Evolutionary conservation across 1,139 yeast genomes (phyloP).

Genomic region (Candida labiduridarum): DNA sequence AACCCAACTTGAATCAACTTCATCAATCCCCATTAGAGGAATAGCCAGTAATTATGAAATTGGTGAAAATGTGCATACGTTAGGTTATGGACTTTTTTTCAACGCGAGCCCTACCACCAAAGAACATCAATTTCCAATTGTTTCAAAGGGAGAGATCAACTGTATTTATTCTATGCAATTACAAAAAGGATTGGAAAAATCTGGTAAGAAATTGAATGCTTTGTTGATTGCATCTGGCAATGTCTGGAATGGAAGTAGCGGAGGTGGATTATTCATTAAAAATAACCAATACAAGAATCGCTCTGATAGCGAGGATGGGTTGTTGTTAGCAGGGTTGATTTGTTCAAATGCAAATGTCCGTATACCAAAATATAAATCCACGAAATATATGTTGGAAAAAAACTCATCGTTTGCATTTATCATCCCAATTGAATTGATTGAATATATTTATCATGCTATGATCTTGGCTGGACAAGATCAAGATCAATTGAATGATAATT

Average conservation of each 20-base stretch:
- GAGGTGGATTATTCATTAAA: constrained; percentile 59
- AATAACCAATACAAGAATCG: constrained; percentile 16
- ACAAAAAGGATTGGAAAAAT: constrained; percentile 3
- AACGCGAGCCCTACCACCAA: constrained; percentile 14
- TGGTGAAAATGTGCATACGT: constrained; percentile 47
- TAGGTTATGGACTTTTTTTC: constrained; percentile 62
- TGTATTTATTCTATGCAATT: constrained; percentile 19
- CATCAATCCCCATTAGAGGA: not conserved
- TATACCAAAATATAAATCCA: constrained; percentile 18
- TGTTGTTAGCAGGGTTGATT: constrained; percentile 54
- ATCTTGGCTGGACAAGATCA: constrained; percentile 4
- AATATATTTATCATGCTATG: constrained; percentile 18
- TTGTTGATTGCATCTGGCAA: constrained; percentile 58
- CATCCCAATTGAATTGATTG: constrained; percentile 31
- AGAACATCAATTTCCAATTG: constrained; percentile 35
- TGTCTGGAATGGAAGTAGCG: constrained; percentile 81
- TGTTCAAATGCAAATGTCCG: constrained; percentile 60
- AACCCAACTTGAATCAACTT: constrained; percentile 3
- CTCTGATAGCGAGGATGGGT: not conserved
- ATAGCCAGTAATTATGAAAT: constrained; percentile 14
- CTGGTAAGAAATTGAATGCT: constrained; percentile 17
- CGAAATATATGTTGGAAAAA: constrained; percentile 25
- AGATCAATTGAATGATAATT: constrained; percentile 10
- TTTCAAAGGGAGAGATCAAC: constrained; percentile 48
- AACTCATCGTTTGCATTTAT: constrained; percentile 30